These are phyloP conservation scores for Platanthera guangdongensis DNA, from an alignment of 106 monocot species.

Conservation along the genomic window DNA sequence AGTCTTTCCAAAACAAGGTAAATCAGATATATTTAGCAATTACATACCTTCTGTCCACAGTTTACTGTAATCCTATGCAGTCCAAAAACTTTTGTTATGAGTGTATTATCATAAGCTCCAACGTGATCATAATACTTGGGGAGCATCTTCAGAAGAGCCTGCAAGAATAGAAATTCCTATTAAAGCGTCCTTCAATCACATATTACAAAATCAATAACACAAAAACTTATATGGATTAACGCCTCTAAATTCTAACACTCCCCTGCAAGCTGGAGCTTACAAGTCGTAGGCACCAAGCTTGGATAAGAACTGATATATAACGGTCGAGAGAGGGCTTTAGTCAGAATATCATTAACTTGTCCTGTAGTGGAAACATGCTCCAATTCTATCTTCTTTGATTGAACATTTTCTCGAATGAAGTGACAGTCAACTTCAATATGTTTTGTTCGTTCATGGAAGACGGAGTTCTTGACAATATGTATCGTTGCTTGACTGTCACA, in stretches of 20 bases:
- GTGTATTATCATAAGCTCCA: constrained; percentile 81
- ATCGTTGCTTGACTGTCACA: too few relatives aligned
- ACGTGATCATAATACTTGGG: constrained; percentile 85
- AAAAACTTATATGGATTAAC: background rate
- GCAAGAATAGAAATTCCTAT: constrained; percentile 1
- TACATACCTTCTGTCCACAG: constrained; percentile 58
- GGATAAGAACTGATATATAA: too few relatives aligned
- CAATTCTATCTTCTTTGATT: too few relatives aligned
- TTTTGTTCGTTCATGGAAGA: too few relatives aligned
- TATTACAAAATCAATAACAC: background rate
- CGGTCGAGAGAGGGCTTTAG: too few relatives aligned
- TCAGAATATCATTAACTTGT: too few relatives aligned
- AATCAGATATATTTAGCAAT: background rate
- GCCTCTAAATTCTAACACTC: background rate
- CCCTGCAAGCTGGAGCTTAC: too few relatives aligned
- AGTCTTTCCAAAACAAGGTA: background rate
- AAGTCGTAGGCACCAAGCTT: too few relatives aligned
- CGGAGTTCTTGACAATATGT: too few relatives aligned
- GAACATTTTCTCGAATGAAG: too few relatives aligned
- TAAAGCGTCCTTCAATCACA: background rate
- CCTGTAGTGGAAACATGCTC: too few relatives aligned
- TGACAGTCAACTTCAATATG: too few relatives aligned
- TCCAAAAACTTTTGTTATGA: constrained; percentile 97
- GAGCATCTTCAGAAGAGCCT: constrained; percentile 90
- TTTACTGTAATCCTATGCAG: constrained; percentile 71